Evolutionary conservation across 2,329 filamentous ascomycete genomes (phyloP).

Genomic region (Podosphaera aphanis): DNA sequence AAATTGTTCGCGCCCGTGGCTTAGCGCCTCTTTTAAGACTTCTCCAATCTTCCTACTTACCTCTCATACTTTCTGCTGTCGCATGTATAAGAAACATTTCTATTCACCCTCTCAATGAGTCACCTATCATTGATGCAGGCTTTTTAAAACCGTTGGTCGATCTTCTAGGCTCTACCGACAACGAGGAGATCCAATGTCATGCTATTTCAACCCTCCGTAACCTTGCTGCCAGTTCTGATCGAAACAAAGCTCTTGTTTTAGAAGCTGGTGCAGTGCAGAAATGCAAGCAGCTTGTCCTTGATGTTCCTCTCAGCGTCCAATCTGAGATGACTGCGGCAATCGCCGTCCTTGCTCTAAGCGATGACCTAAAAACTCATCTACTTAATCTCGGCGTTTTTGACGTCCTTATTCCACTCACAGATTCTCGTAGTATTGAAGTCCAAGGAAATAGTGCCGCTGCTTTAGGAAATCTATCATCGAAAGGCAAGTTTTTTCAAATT

Average conservation of each 20-base stretch:
- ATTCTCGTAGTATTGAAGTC: constrained; percentile 88
- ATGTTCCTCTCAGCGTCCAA: constrained; percentile 82
- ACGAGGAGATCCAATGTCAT: constrained; percentile 97
- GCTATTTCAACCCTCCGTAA: constrained; percentile 93
- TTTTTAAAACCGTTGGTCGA: constrained; percentile 89
- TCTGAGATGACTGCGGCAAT: constrained; percentile 99
- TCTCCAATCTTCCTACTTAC: constrained; percentile 83
- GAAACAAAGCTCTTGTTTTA: constrained; percentile 92
- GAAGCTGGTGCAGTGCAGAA: constrained; percentile 95
- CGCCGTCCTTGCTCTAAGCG: constrained; percentile 80
- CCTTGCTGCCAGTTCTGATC: constrained; percentile 83
- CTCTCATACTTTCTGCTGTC: constrained; percentile 85
- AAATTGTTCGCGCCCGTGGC: constrained; percentile 79
- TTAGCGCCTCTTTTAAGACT: constrained; percentile 68
- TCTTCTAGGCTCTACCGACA: constrained; percentile 80
- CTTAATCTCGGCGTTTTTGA: constrained; percentile 87
- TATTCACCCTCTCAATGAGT: constrained; percentile 93
- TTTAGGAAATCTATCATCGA: constrained; percentile 84
- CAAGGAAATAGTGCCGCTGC: constrained; percentile 96
- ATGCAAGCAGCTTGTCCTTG: constrained; percentile 87
- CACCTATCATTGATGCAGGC: constrained; percentile 91
- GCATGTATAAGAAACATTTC: constrained; percentile 98
- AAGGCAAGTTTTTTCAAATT: constrained; percentile 38
- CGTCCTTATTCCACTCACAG: constrained; percentile 81
- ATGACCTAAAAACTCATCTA: constrained; percentile 81